phyloP scores from a whole-genome alignment of 2,329 filamentous ascomycete genomes.

The Pseudogymnoascus sp. region DNA sequence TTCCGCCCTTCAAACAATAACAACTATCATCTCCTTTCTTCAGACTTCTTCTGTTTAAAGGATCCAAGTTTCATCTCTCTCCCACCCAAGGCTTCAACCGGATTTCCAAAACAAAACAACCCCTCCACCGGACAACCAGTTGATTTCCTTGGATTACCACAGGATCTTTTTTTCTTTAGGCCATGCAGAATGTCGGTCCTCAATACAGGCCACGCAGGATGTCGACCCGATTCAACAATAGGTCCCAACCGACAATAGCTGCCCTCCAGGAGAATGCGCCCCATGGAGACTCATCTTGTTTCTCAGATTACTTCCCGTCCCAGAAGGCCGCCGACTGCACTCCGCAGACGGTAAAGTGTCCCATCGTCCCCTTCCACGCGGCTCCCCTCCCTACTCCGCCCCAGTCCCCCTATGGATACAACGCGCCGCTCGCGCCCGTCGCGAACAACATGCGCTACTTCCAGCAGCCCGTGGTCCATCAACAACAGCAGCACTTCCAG shows the following conservation, averaged over 20 bases:
- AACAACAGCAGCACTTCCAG: not conserved
- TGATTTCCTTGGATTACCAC: not conserved
- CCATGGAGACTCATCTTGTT: not conserved
- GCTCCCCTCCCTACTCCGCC: not conserved
- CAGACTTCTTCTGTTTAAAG: not conserved
- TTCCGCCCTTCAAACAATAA: not conserved
- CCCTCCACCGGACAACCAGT: not conserved
- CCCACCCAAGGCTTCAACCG: not conserved
- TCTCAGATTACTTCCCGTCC: not conserved
- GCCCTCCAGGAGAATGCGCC: slow-evolving; percentile 1
- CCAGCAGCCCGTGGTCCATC: not conserved
- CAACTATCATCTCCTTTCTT: slow-evolving; percentile 5
- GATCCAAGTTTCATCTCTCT: not conserved
- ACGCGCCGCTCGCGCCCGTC: not conserved
- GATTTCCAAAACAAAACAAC: not conserved
- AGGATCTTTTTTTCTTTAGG: not conserved
- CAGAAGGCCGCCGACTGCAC: not conserved
- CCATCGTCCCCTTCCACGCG: not conserved
- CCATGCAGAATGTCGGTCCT: slow-evolving; percentile 7
- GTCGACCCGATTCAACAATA: not conserved
- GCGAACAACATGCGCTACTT: not conserved
- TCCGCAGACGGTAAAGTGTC: not conserved
- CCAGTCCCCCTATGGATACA: slow-evolving; percentile 1
- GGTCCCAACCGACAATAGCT: not conserved
- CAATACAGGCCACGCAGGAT: slow-evolving; percentile 8